Percentiles rank a stretch among this genome's conserved stretches.
These are phyloP conservation scores for Pythium volutum DNA, from an alignment of 352 stramenopile species.

Conservation along the genomic window DNA sequence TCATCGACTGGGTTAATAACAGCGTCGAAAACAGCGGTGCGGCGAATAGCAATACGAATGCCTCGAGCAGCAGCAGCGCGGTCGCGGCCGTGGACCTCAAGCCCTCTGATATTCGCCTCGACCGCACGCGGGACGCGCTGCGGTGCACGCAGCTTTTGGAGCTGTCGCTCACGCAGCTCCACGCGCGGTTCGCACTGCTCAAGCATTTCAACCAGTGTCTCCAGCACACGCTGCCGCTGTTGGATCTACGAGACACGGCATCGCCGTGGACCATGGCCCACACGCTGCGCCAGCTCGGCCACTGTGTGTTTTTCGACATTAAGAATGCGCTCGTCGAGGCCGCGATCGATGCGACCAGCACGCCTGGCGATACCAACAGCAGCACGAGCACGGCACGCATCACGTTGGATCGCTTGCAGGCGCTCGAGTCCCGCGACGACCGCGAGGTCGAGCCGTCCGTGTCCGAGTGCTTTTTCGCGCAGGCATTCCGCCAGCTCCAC, in stretches of 20 bases:
- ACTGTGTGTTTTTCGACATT: constrained; percentile 88
- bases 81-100: constrained; percentile 58
- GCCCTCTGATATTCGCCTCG: constrained; percentile 66
- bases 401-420: constrained; percentile 80
- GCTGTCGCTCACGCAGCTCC: constrained; percentile 50
- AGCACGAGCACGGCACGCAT: constrained; percentile 76
- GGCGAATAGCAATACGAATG: not conserved
- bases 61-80: not conserved
- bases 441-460: constrained; percentile 83
- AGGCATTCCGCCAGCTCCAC: constrained; percentile 91
- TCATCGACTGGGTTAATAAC: constrained; percentile 87
- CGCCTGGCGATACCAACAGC: constrained; percentile 47
- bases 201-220: constrained; percentile 82
- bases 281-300: constrained; percentile 61
- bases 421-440: constrained; percentile 85
- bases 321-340: constrained; percentile 81
- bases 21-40: constrained; percentile 43
- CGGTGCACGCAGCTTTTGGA: constrained; percentile 68
- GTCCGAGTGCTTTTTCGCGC: constrained; percentile 92
- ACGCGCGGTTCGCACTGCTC: constrained; percentile 75
- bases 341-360: constrained; percentile 70
- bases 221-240: constrained; percentile 57
- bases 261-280: constrained; percentile 76
- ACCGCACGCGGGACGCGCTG: constrained; percentile 65
- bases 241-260: constrained; percentile 74